Percentiles rank a stretch among this genome's conserved stretches.
Evolutionary conservation across 192 early-diverging fungal species (phyloP).

Genomic region (Coemansia aciculifera): DNA sequence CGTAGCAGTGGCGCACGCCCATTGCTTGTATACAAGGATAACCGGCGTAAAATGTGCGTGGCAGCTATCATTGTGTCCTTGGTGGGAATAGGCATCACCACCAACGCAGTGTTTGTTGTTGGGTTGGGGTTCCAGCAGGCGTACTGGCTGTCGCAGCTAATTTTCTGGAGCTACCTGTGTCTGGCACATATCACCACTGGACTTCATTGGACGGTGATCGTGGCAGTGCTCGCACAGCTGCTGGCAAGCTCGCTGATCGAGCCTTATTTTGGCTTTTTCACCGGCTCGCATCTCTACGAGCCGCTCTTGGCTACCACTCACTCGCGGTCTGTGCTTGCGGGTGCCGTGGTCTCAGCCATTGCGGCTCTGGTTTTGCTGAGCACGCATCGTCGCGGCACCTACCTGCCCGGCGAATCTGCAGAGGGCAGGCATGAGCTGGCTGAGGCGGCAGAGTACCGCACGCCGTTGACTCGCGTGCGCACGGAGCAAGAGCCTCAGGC

Average conservation of each 20-base stretch:
- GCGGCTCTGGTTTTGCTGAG: constrained; percentile 19
- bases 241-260: constrained; percentile 13
- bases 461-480: constrained; percentile 30
- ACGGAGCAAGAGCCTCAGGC: constrained; percentile 30
- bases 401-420: constrained; percentile 8
- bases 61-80: constrained; percentile 1
- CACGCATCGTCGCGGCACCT: constrained; percentile 27
- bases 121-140: constrained; percentile 5
- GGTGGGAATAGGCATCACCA: background rate
- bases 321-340: constrained; percentile 14
- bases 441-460: constrained; percentile 22
- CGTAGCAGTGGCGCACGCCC: background rate
- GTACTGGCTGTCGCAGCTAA: constrained; percentile 32
- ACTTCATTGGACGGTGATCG: background rate
- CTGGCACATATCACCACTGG: background rate
- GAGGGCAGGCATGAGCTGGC: background rate
- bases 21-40: background rate
- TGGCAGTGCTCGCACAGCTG: constrained; percentile 3
- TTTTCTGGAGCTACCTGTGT: constrained; percentile 11
- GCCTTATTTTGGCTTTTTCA: constrained; percentile 21
- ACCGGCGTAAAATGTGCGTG: constrained; percentile 9
- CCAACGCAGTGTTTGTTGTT: background rate
- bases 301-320: constrained; percentile 12
- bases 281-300: constrained; percentile 10
- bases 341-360: background rate